Percentiles rank a stretch among this genome's conserved stretches.
phyloP scores from a whole-genome alignment of 78 protist genomes.

The Pigoraptor vietnamica region DNA sequence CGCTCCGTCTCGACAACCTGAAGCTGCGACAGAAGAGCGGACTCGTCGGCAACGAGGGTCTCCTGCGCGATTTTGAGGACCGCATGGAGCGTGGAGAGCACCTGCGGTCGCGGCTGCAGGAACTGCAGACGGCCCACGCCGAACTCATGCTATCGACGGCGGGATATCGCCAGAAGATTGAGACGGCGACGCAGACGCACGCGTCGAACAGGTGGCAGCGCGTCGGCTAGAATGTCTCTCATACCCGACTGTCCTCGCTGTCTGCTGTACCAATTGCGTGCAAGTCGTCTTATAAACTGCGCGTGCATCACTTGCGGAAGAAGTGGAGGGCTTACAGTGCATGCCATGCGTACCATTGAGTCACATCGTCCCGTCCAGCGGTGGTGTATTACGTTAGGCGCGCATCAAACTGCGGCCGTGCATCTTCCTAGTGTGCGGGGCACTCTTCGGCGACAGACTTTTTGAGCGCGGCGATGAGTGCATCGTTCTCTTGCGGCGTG shows the following conservation, averaged over 20 bases:
- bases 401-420: background rate
- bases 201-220: background rate
- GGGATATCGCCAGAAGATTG: background rate
- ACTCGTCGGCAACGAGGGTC: constrained; percentile 38
- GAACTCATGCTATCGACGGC: background rate
- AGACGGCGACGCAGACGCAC: background rate
- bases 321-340: no score
- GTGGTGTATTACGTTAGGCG: no score
- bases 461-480: background rate
- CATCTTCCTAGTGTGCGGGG: background rate
- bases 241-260: no score
- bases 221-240: background rate
- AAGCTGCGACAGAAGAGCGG: constrained; percentile 15
- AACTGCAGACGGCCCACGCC: background rate
- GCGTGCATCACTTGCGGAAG: no score
- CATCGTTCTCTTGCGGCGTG: constrained; percentile 15
- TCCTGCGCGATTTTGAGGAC: constrained; percentile 42
- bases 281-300: no score
- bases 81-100: background rate
- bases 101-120: background rate
- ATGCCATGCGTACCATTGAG: no score
- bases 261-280: no score
- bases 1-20: background rate
- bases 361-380: no score
- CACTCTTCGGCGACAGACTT: background rate